Evolutionary conservation across 495 filamentous ascomycete genomes (phyloP).

Genomic region (Xylaria flabelliformis): DNA sequence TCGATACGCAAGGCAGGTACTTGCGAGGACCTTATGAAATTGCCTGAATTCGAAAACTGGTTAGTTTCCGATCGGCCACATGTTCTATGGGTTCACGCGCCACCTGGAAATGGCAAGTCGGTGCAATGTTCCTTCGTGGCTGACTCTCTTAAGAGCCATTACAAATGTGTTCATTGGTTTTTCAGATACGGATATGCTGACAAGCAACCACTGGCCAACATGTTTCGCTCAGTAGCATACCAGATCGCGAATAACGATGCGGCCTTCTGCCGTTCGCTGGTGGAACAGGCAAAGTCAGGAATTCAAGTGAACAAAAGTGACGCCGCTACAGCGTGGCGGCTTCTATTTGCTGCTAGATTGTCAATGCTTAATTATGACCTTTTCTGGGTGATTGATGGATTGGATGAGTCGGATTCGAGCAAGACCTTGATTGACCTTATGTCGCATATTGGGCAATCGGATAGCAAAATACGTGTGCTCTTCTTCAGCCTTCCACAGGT

Average conservation of each 20-base stretch:
- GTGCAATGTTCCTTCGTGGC: constrained; percentile 35
- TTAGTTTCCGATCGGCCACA: constrained; percentile 3
- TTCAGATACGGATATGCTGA: constrained; percentile 30
- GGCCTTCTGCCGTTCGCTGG: constrained; percentile 17
- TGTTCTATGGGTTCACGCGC: constrained; percentile 37
- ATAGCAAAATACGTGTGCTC: background rate
- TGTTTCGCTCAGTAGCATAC: constrained; percentile 35
- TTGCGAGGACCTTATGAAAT: constrained; percentile 30
- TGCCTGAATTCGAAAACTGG: constrained; percentile 29
- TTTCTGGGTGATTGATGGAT: constrained; percentile 40
- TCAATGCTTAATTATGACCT: constrained; percentile 14
- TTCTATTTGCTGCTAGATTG: background rate
- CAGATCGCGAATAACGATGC: constrained; percentile 31
- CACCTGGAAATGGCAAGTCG: constrained; percentile 38
- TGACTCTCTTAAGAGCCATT: constrained; percentile 20
- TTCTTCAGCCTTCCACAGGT: background rate
- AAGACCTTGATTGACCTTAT: constrained; percentile 33
- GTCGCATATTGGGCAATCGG: background rate
- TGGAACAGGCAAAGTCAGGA: background rate
- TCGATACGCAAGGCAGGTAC: constrained; percentile 23
- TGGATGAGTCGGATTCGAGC: constrained; percentile 39
- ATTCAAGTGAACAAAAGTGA: background rate
- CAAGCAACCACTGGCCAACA: constrained; percentile 23
- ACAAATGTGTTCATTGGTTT: constrained; percentile 37
- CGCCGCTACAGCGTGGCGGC: background rate